These are phyloP conservation scores for Pugionium cornutum DNA, from an alignment of 345 rosid genomes.

Conservation along the genomic window DNA sequence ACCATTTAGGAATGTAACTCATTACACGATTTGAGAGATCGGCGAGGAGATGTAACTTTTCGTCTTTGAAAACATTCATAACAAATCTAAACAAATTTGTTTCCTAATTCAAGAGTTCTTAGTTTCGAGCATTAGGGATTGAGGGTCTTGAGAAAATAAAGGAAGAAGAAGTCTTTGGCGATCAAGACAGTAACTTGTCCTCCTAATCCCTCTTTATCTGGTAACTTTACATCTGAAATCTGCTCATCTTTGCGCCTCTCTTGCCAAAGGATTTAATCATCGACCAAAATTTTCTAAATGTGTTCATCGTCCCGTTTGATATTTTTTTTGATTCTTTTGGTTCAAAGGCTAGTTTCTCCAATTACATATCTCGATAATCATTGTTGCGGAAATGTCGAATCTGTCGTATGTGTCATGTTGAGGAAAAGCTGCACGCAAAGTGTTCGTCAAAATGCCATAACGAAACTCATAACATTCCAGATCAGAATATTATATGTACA, in stretches of 20 bases:
- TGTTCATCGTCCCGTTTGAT: neutral
- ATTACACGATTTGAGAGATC: no score
- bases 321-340: neutral
- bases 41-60: no score
- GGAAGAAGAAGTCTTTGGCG: slow-evolving; percentile 10
- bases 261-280: slow-evolving; percentile 1
- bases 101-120: slow-evolving; percentile 1
- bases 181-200: slow-evolving; percentile 4
- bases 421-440: slow-evolving; percentile 28
- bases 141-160: neutral
- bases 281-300: neutral
- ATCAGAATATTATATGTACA: neutral
- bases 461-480: neutral
- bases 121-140: slow-evolving; percentile 6
- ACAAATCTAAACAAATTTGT: neutral
- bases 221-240: slow-evolving; percentile 15
- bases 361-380: neutral
- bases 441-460: slow-evolving; percentile 31
- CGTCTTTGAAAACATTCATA: no score
- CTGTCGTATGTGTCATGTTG: neutral
- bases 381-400: slow-evolving; percentile 7
- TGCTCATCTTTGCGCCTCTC: slow-evolving; percentile 4
- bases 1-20: no score
- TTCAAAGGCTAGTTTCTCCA: neutral
- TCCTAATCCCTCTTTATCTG: slow-evolving; percentile 7